Evolutionary conservation across 495 filamentous ascomycete genomes (phyloP).

Genomic region (Oleoguttula mirabilis): DNA sequence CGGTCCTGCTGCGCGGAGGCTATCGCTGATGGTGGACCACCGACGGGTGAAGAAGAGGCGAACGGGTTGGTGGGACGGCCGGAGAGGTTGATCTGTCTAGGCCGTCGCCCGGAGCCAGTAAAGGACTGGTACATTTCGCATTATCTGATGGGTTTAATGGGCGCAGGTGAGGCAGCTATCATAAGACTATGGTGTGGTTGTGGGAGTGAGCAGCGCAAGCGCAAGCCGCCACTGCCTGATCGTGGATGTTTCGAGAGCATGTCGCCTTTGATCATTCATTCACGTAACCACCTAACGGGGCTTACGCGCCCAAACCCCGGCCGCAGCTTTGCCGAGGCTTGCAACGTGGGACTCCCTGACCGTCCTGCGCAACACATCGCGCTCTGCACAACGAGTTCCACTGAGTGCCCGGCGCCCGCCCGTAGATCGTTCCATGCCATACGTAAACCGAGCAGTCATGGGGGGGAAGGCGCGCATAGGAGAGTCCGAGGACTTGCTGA

Average conservation of each 20-base stretch:
- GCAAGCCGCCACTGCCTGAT: background rate
- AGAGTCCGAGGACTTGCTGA: too few relatives aligned
- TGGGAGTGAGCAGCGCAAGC: background rate
- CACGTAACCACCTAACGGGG: too few relatives aligned
- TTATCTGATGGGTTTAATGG: background rate
- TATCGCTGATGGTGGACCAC: constrained; percentile 60
- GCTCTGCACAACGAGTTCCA: too few relatives aligned
- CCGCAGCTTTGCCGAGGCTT: too few relatives aligned
- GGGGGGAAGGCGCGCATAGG: too few relatives aligned
- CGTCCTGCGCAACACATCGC: too few relatives aligned
- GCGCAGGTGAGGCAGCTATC: background rate
- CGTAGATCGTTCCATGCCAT: too few relatives aligned
- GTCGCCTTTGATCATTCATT: background rate
- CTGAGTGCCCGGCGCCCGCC: too few relatives aligned
- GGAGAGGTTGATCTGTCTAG: constrained; percentile 86
- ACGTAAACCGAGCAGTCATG: too few relatives aligned
- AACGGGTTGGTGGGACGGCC: constrained; percentile 72
- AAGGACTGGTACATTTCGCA: constrained; percentile 85
- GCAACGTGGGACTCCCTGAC: too few relatives aligned
- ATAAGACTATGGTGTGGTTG: too few relatives aligned
- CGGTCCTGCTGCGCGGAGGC: constrained; percentile 79
- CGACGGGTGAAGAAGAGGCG: constrained; percentile 36
- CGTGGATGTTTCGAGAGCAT: background rate
- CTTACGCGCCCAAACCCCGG: too few relatives aligned
- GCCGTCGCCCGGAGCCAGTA: constrained; percentile 71